These are phyloP conservation scores for Nannizziopsis barbatae DNA, from an alignment of 2,329 filamentous ascomycete genomes.

Conservation along the genomic window DNA sequence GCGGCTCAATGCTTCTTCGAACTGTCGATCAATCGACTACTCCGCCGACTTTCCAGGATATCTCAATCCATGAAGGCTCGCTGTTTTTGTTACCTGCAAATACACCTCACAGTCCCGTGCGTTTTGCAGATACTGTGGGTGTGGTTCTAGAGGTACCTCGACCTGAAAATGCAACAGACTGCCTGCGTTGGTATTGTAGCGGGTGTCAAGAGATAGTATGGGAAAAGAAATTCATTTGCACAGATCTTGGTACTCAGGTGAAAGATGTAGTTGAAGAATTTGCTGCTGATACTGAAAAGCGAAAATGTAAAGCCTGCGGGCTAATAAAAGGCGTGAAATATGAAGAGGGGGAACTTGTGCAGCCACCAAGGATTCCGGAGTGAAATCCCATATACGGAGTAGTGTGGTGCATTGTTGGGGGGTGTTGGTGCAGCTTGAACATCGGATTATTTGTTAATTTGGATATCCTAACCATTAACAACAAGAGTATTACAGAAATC, in stretches of 20 bases:
- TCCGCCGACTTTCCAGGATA: slow-evolving; percentile 58
- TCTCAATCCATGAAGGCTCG: slow-evolving; percentile 82
- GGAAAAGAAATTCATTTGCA: slow-evolving; percentile 79
- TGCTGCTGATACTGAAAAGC: slow-evolving; percentile 54
- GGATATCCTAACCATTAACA: too few species aligned
- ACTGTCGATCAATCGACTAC: slow-evolving; percentile 57
- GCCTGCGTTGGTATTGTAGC: slow-evolving; percentile 82
- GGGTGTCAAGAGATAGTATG: slow-evolving; percentile 62
- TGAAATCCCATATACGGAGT: slow-evolving; percentile 9
- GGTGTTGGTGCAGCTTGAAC: neutral
- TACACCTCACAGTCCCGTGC: slow-evolving; percentile 90
- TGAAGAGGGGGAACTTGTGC: slow-evolving; percentile 33
- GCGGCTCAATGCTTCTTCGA: slow-evolving; percentile 85
- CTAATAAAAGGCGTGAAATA: slow-evolving; percentile 51
- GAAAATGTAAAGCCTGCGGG: slow-evolving; percentile 70
- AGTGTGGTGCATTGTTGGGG: neutral
- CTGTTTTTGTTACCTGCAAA: slow-evolving; percentile 90
- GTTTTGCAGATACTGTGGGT: slow-evolving; percentile 88
- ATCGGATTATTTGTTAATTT: neutral
- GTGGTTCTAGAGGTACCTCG: slow-evolving; percentile 81
- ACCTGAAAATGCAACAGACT: slow-evolving; percentile 58
- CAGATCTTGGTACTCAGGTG: slow-evolving; percentile 84
- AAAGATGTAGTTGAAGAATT: slow-evolving; percentile 82
- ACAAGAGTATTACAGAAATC: neutral
- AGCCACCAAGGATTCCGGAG: slow-evolving; percentile 32